These are phyloP conservation scores for Alternaria atra DNA, from an alignment of 2,329 filamentous ascomycete species.

Conservation along the genomic window DNA sequence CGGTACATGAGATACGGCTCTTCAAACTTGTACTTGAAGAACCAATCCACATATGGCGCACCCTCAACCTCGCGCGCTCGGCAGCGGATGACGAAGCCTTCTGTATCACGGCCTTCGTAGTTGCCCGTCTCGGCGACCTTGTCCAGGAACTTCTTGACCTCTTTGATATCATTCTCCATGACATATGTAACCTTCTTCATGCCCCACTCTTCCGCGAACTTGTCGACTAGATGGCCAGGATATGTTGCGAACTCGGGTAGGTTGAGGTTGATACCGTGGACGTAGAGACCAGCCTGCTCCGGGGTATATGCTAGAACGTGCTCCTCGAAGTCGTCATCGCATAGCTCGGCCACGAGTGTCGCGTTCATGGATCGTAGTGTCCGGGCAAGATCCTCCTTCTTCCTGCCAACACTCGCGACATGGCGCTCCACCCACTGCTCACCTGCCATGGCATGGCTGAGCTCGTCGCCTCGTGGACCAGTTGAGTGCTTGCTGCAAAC, in stretches of 20 bases:
- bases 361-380: slow-evolving; percentile 81
- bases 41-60: slow-evolving; percentile 84
- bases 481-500: slow-evolving; percentile 99
- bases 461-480: slow-evolving; percentile 75
- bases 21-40: slow-evolving; percentile 99
- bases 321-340: slow-evolving; percentile 95
- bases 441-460: slow-evolving; percentile 86
- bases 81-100: slow-evolving; percentile 95
- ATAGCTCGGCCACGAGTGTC: slow-evolving; percentile 96
- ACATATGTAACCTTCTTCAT: slow-evolving; percentile 89
- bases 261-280: slow-evolving; percentile 96
- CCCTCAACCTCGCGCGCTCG: slow-evolving; percentile 67
- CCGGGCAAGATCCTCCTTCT: slow-evolving; percentile 77
- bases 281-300: slow-evolving; percentile 86
- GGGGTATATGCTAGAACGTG: slow-evolving; percentile 90
- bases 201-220: slow-evolving; percentile 91
- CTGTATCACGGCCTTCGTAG: slow-evolving; percentile 90
- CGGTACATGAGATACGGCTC: slow-evolving; percentile 99
- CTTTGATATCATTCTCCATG: slow-evolving; percentile 74
- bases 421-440: slow-evolving; percentile 85
- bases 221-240: slow-evolving; percentile 80
- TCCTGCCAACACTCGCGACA: slow-evolving; percentile 78
- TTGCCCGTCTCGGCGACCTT: slow-evolving; percentile 86
- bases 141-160: slow-evolving; percentile 84
- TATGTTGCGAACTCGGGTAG: slow-evolving; percentile 91